phyloP scores from a whole-genome alignment of 202 grass and related monocot genomes.

The Carex arenaria region DNA sequence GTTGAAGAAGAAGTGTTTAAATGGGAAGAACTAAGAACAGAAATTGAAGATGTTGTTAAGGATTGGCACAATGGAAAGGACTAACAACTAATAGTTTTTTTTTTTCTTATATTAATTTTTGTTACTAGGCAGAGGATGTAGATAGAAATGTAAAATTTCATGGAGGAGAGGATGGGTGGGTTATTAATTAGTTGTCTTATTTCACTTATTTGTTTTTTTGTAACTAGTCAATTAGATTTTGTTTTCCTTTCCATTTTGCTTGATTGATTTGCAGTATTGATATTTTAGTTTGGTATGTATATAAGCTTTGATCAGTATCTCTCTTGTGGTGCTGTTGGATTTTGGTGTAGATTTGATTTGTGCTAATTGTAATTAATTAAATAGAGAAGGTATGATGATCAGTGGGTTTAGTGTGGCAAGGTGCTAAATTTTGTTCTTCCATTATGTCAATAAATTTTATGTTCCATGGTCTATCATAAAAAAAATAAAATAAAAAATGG shows the following conservation, averaged over 20 bases:
- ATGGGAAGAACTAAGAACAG: constrained; percentile 58
- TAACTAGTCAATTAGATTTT: neutral
- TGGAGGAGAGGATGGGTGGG: neutral
- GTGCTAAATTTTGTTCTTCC: neutral
- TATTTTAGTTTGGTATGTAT: neutral
- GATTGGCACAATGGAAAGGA: constrained; percentile 51
- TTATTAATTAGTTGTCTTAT: neutral
- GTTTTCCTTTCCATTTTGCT: constrained; percentile 3
- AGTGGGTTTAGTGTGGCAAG: neutral
- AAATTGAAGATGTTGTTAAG: constrained; percentile 66
- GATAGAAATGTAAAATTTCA: constrained; percentile 11
- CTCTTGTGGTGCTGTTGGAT: neutral
- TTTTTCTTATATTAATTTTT: neutral
- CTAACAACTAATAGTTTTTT: neutral
- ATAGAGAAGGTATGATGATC: neutral
- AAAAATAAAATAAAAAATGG: no score
- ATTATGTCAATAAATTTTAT: neutral
- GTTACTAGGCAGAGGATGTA: constrained; percentile 16
- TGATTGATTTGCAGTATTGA: neutral
- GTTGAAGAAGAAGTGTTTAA: constrained; percentile 33
- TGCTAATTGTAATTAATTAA: neutral
- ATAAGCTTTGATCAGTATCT: neutral
- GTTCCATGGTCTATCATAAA: neutral
- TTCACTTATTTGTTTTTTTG: neutral
- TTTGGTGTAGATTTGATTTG: neutral